Evolutionary conservation across 2,329 filamentous ascomycete genomes (phyloP).

Genomic region (Mycosphaerella sp.): DNA sequence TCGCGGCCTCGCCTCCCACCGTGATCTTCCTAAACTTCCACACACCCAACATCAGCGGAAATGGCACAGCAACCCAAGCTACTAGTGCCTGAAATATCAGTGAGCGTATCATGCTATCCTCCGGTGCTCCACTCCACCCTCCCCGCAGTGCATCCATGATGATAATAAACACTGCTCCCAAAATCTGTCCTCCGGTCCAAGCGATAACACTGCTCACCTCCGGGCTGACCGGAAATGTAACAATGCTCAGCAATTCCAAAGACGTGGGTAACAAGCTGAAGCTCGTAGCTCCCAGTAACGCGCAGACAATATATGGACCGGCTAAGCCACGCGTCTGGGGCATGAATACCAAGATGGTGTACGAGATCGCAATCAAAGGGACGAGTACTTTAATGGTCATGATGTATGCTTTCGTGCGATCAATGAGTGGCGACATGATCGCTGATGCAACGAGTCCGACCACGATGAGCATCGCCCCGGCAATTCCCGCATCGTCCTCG

Average conservation of each 20-base stretch:
- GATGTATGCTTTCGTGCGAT: constrained; percentile 75
- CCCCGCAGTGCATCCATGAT: constrained; percentile 67
- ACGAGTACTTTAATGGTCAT: constrained; percentile 65
- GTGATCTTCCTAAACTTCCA: constrained; percentile 30
- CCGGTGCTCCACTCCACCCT: constrained; percentile 29
- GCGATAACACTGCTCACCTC: constrained; percentile 77
- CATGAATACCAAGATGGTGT: constrained; percentile 77
- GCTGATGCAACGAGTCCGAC: constrained; percentile 75
- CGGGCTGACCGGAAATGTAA: constrained; percentile 78
- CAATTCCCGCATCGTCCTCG: constrained; percentile 80
- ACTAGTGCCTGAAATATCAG: constrained; percentile 75
- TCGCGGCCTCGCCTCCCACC: constrained; percentile 2
- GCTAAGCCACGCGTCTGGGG: constrained; percentile 55
- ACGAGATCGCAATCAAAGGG: constrained; percentile 60
- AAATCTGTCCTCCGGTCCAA: constrained; percentile 79
- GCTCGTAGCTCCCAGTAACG: constrained; percentile 68
- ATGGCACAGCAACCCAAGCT: constrained; percentile 56
- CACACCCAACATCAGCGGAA: constrained; percentile 16
- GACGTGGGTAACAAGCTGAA: constrained; percentile 79
- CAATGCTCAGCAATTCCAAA: constrained; percentile 79
- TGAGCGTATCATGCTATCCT: constrained; percentile 62
- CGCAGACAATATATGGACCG: constrained; percentile 68
- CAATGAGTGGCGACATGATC: constrained; percentile 71
- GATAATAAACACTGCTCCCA: constrained; percentile 80
- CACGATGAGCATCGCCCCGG: constrained; percentile 80